Evolutionary conservation across 176 grass and related monocot species (phyloP), one percentile per base, ranked within the genome.

Genomic region (Hsuehochloa calcarea): DNA sequence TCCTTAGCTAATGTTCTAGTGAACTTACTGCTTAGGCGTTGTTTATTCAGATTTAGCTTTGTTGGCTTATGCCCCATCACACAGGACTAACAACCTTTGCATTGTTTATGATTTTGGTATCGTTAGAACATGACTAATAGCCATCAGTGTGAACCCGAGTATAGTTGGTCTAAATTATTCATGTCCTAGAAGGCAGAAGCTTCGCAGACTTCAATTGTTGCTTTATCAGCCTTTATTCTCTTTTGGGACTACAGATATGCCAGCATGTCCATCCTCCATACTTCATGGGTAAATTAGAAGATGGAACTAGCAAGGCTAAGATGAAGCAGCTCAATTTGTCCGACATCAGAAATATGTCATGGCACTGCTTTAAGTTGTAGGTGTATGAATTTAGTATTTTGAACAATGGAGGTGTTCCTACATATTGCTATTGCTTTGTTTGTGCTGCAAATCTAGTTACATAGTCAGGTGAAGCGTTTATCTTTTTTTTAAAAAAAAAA

Each of bases 141-240:
- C 22, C 19, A 79, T 46, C 9, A 11, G 65, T 23, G 39, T 10
- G 50, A 70, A 37, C 69, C 51, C 58, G 13, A 0, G 71, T 25
- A 34, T 65, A 56, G 38, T 50, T 49, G 29, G 10, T 40, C 6
- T 88, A 39, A 77, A 63, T 77, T 83, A 34, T 59, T 68, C 20
- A 44, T 63, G 9, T 62, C 29, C 26, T 41, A 58, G 63, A 82
- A 62, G 29, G 4, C 63, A 77, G 75, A 62, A 47, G 0, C 52
- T 70, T 2, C 1, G 5, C 65, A 77, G 11, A 27, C 51, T 78
- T 77, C 4, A n/a, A 6, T 4, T 22, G 40, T 70, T 82, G 26
- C 0, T 80, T 86, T 70, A 63, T 79, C 29, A 70, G 20, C 51
- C 38, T 70, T 25, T 78, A 45, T 81, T 69, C 79, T 81, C 20